phyloP scores from a whole-genome alignment of 352 stramenopile genomes.

The Pythium dissimile region DNA sequence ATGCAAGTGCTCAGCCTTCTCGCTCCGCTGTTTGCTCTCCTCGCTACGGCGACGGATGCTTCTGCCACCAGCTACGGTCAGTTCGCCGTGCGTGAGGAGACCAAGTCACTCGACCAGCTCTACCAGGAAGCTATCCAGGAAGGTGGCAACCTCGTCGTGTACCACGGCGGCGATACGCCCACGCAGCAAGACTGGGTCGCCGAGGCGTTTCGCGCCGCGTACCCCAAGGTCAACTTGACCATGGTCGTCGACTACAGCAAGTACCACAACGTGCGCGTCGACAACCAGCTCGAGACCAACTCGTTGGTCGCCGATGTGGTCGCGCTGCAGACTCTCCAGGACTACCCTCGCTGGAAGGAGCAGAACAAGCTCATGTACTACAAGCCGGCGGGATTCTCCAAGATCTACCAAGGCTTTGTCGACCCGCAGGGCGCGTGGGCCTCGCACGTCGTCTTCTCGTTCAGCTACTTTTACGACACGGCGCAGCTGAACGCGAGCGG shows the following conservation, averaged over 20 bases:
- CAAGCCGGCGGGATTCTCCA: slow-evolving; percentile 48
- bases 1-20: not conserved
- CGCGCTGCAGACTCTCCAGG: slow-evolving; percentile 48
- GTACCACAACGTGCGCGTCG: slow-evolving; percentile 51
- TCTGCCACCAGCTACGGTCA: too few relatives aligned
- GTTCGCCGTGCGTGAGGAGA: not conserved
- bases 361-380: slow-evolving; percentile 44
- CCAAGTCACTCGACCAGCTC: slow-evolving; percentile 28
- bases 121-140: slow-evolving; percentile 49
- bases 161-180: slow-evolving; percentile 41
- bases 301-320: slow-evolving; percentile 38
- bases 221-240: slow-evolving; percentile 58
- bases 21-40: not conserved
- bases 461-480: slow-evolving; percentile 39
- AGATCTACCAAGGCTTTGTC: slow-evolving; percentile 47
- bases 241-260: slow-evolving; percentile 55
- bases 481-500: slow-evolving; percentile 12
- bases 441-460: slow-evolving; percentile 36
- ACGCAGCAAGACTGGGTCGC: too few relatives aligned
- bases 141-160: slow-evolving; percentile 52
- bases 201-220: slow-evolving; percentile 18
- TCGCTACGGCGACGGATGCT: too few relatives aligned
- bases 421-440: slow-evolving; percentile 30
- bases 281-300: slow-evolving; percentile 54
- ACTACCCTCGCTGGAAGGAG: slow-evolving; percentile 44